Evolutionary conservation across 2,329 filamentous ascomycete species (phyloP).

Genomic region (Chrysosporium keratinophilum): DNA sequence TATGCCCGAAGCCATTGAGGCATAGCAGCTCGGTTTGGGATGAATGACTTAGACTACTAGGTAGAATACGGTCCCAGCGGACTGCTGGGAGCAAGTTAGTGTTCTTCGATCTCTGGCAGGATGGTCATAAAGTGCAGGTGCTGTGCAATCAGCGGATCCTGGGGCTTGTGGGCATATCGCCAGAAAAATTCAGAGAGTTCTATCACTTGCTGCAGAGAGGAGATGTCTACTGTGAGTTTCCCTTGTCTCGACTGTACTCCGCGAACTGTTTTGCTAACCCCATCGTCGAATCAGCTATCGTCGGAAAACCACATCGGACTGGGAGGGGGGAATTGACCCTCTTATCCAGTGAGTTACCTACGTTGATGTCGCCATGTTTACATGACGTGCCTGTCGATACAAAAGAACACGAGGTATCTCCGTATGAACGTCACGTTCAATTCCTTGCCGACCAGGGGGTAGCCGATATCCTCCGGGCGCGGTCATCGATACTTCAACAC

Average conservation of each 20-base stretch:
- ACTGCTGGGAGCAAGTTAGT: conserved; percentile 64
- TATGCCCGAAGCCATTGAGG: conserved; percentile 22
- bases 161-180: conserved; percentile 27
- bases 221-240: conserved; percentile 66
- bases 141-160: conserved; percentile 55
- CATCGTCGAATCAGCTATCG: conserved; percentile 47
- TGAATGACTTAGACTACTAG: conserved; percentile 43
- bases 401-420: conserved; percentile 59
- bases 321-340: conserved; percentile 67
- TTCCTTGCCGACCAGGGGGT: conserved; percentile 64
- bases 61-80: conserved; percentile 64
- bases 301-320: conserved; percentile 60
- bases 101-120: conserved; percentile 71
- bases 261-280: neutral
- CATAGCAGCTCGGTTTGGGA: conserved; percentile 7
- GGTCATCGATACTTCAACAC: conserved; percentile 62
- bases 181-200: conserved; percentile 48
- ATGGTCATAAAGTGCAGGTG: conserved; percentile 62
- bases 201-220: conserved; percentile 62
- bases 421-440: conserved; percentile 73
- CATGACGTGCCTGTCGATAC: conserved; percentile 66
- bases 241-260: conserved; percentile 9
- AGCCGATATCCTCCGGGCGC: conserved; percentile 60
- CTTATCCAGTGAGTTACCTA: conserved; percentile 55
- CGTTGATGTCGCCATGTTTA: conserved; percentile 64